Conservation (phyloP, 441 rosid genomes). For the Pelargonium australe region DNA sequence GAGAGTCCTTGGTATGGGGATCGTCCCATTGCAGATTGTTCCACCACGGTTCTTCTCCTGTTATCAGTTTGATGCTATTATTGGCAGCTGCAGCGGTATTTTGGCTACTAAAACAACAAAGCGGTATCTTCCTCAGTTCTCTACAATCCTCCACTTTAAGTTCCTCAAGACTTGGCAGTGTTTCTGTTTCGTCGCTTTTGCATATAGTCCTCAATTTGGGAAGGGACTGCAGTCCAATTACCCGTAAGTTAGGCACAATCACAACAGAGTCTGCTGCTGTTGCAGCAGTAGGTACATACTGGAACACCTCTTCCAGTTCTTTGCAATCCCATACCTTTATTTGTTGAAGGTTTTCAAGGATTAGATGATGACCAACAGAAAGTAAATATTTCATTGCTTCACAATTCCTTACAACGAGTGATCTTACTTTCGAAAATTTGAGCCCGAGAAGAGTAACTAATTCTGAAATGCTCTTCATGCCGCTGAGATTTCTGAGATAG, state of each 20-base stretch:
- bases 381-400: conserved; percentile 16
- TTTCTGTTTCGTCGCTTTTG: not conserved
- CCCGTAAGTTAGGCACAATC: not conserved
- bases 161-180: not conserved
- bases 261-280: not conserved
- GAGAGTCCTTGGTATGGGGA: not conserved
- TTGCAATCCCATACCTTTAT: conserved; percentile 5
- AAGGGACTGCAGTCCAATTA: conserved; percentile 9
- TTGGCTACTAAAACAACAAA: not conserved
- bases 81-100: not conserved
- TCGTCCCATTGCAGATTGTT: conserved; percentile 22
- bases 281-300: no score
- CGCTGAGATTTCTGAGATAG: conserved; percentile 23
- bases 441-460: conserved; percentile 27
- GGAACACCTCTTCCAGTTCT: not conserved
- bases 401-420: conserved; percentile 22
- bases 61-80: conserved; percentile 19
- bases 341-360: conserved; percentile 21
- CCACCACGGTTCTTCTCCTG: conserved; percentile 28
- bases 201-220: conserved; percentile 18
- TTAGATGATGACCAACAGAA: conserved; percentile 16
- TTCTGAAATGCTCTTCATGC: conserved; percentile 27
- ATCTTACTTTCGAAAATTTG: conserved; percentile 22
- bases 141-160: conserved; percentile 21
- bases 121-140: conserved; percentile 17